Conservation (phyloP, 2,329 filamentous ascomycete species). For the Ceratocystis cacaofunesta region DNA sequence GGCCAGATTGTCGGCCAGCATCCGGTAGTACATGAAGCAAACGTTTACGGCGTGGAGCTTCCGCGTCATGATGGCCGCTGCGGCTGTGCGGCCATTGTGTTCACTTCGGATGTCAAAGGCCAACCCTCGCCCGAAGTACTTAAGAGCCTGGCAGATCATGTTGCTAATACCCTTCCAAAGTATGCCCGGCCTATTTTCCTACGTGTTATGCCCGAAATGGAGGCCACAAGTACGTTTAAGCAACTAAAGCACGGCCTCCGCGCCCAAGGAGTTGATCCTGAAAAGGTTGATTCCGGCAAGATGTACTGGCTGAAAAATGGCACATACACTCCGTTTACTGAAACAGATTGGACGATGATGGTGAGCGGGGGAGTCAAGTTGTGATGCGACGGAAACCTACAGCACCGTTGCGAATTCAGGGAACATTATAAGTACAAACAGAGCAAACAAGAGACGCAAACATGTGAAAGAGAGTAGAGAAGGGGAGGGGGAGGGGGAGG, state of each 20-base stretch:
- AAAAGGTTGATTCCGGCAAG: conserved; percentile 26
- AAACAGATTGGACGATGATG: conserved; percentile 53
- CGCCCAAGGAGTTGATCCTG: conserved; percentile 58
- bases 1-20: conserved; percentile 57
- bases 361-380: conserved; percentile 56
- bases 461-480: neutral
- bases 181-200: conserved; percentile 71
- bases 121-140: conserved; percentile 33
- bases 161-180: conserved; percentile 43
- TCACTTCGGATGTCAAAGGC: conserved; percentile 33
- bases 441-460: neutral
- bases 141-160: conserved; percentile 46
- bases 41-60: conserved; percentile 70
- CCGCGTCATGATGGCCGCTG: conserved; percentile 73
- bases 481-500: neutral
- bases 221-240: conserved; percentile 74
- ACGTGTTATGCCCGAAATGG: conserved; percentile 44
- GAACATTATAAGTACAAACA: neutral
- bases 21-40: conserved; percentile 55
- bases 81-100: conserved; percentile 59
- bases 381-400: conserved; percentile 24
- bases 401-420: neutral
- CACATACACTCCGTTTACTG: conserved; percentile 52
- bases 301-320: conserved; percentile 52
- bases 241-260: conserved; percentile 66